Evolutionary conservation across 441 rosid species (phyloP).

Genomic region (Flueggea neowawraea): DNA sequence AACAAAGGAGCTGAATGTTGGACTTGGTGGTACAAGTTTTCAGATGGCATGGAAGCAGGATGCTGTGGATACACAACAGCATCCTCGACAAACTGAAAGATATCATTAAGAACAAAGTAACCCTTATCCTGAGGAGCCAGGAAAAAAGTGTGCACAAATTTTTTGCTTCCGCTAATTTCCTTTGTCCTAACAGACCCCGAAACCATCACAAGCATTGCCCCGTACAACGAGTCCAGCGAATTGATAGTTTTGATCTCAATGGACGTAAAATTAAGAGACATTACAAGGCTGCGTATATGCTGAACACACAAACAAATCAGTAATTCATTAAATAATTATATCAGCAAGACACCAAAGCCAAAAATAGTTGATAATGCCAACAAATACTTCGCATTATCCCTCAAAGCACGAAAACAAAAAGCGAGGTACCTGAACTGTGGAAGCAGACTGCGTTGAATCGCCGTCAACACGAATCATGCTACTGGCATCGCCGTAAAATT

Average conservation of each 20-base stretch:
- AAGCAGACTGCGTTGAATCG: slow-evolving; percentile 51
- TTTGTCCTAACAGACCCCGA: slow-evolving; percentile 77
- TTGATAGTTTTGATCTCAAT: slow-evolving; percentile 80
- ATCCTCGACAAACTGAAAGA: slow-evolving; percentile 72
- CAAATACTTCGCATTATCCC: too few relatives aligned
- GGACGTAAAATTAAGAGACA: slow-evolving; percentile 53
- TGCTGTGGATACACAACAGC: slow-evolving; percentile 46
- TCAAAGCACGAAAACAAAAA: too few relatives aligned
- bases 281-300: slow-evolving; percentile 75
- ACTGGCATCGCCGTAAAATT: slow-evolving; percentile 77
- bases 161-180: slow-evolving; percentile 60
- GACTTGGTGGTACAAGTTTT: slow-evolving; percentile 20
- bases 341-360: not conserved
- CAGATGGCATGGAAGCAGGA: slow-evolving; percentile 23
- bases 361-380: not conserved
- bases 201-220: slow-evolving; percentile 84
- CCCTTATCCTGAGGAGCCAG: slow-evolving; percentile 97
- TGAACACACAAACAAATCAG: slow-evolving; percentile 23
- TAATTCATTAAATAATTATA: not conserved
- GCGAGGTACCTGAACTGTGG: slow-evolving; percentile 57
- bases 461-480: slow-evolving; percentile 82
- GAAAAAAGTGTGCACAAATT: slow-evolving; percentile 84
- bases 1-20: slow-evolving; percentile 26
- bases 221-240: slow-evolving; percentile 80
- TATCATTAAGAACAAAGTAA: slow-evolving; percentile 84